Base-by-base conservation (phyloP, 1,284 basidiomycete species). In the Flammula alnicola region DNA sequence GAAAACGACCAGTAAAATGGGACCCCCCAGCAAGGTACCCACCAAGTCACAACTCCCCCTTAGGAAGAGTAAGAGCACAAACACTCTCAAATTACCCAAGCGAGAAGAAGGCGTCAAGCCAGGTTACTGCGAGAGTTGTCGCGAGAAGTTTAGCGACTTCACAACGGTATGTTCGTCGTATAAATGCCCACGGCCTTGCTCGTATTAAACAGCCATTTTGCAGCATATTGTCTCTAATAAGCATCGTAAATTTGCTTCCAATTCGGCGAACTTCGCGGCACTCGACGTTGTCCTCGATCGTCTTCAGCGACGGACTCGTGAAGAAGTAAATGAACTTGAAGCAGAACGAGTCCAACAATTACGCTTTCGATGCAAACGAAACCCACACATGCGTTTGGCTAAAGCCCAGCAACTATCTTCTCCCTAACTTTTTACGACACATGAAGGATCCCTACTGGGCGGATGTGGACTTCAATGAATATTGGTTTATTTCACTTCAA, bases 91-190 rank as follows among this genome's bases (percentile, higher is more conserved):
- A 55, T 70, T 91, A 44, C 82, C 88, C 5, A 86, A 82, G 62
- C 82, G 91, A 30, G 88, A 92, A 54, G 92, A 93, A 72, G 88
- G 82, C 44, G 88, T 81, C 63, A 98, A 93, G 68, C 93, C 95
- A 5, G 97, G 97, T 8, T 99, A 98, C 71, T 99, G 97, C 71
- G 97, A 99, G 67, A 97, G 95, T 68, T 99, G 97, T 70, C 82
- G 96, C 17, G 65, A 82, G 47, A 93, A 94, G 67, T 99, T 95
- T 65, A 86, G 89, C 0, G 89, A 98, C 69, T 96, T 99, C 62
- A 84, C 85, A 54, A 70, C 78, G 57, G 95, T 96, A 60, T 64
- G 86, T 74, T 14, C 46, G 11, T 17, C 43, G 12, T 29, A 30
- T 10, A 12, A 30, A 16, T 16, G 48, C 22, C 22, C 33, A 47